A percentile compares a stretch with the other conserved stretches of the same genome.
Evolutionary conservation across 805 yeast species (phyloP).

Genomic region (Wickerhamiella brachini): DNA sequence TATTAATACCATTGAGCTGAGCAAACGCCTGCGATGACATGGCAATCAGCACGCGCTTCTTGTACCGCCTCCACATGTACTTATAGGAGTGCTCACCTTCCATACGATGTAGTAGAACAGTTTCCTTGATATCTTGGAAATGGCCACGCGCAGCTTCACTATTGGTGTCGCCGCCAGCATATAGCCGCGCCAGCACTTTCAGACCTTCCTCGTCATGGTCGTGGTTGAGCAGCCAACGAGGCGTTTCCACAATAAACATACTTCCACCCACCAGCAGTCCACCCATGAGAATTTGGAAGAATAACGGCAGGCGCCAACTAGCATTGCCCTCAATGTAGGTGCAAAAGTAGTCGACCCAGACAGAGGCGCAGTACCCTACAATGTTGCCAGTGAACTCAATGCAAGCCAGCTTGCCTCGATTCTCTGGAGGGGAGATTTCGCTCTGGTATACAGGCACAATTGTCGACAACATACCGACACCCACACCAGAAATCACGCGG

Average conservation of each 20-base stretch:
- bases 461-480: constrained; percentile 72
- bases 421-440: constrained; percentile 77
- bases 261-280: constrained; percentile 56
- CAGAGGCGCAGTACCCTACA: constrained; percentile 65
- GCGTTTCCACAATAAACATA: constrained; percentile 69
- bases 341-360: constrained; percentile 76
- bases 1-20: constrained; percentile 85
- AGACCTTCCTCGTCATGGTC: constrained; percentile 72
- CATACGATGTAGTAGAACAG: constrained; percentile 56
- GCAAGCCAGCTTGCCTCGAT: constrained; percentile 73
- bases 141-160: constrained; percentile 57
- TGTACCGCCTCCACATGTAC: constrained; percentile 65
- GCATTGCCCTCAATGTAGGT: constrained; percentile 45
- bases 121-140: constrained; percentile 69
- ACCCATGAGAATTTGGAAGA: constrained; percentile 66
- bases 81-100: constrained; percentile 68
- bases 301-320: constrained; percentile 70
- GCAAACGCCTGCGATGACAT: constrained; percentile 89
- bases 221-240: constrained; percentile 77
- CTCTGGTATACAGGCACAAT: constrained; percentile 82
- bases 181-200: constrained; percentile 70
- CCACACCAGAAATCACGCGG: constrained; percentile 67
- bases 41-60: constrained; percentile 68
- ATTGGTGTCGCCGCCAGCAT: constrained; percentile 63
- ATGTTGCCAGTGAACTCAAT: constrained; percentile 82